phyloP scores from a whole-genome alignment of 768 basidiomycete species.

The Suillus paluster region DNA sequence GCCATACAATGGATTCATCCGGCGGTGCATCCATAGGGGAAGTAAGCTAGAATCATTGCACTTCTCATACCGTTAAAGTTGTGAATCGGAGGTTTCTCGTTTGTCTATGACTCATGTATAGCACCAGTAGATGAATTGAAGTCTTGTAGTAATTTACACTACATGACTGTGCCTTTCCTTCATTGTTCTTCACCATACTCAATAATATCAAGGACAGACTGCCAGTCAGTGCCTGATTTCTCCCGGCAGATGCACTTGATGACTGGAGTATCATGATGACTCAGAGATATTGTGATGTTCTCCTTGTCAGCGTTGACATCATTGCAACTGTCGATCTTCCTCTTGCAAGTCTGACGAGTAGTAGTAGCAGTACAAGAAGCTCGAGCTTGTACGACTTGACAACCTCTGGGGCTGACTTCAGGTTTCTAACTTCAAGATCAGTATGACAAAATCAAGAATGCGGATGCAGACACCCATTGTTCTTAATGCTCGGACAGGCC shows the following conservation, averaged over 20 bases:
- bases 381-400: not conserved
- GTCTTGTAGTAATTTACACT: not conserved
- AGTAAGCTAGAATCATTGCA: too few species aligned
- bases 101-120: not conserved
- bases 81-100: too few species aligned
- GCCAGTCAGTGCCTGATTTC: not conserved
- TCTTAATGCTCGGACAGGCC: too few species aligned
- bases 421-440: not conserved
- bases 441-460: not conserved
- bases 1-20: too few species aligned
- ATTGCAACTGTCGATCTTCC: not conserved
- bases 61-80: too few species aligned
- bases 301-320: not conserved
- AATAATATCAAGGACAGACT: not conserved
- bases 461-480: too few species aligned
- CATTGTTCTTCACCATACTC: not conserved
- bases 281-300: not conserved
- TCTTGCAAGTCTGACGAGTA: not conserved
- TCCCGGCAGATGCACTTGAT: not conserved
- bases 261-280: not conserved
- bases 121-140: not conserved
- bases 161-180: not conserved
- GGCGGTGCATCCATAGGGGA: too few species aligned
- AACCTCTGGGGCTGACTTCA: not conserved
- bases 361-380: too few species aligned